Percentiles rank a stretch among this genome's conserved stretches.
Evolutionary conservation across 805 yeast species (phyloP).

Genomic region (Hanseniaspora mollemarum): DNA sequence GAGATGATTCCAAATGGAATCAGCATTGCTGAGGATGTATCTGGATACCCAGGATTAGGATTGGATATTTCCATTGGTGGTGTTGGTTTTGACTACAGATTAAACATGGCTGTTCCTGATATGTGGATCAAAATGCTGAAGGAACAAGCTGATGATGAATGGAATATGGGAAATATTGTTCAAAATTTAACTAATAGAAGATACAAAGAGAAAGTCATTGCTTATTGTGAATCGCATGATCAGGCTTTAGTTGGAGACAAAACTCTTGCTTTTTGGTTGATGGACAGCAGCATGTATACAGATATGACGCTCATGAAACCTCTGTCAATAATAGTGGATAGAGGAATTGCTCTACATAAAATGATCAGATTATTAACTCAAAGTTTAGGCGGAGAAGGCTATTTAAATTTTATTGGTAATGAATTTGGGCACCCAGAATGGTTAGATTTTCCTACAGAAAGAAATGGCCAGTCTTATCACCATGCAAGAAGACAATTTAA

Average conservation of each 20-base stretch:
- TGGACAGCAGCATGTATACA: constrained; percentile 98
- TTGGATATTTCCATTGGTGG: constrained; percentile 67
- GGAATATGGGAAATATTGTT: constrained; percentile 77
- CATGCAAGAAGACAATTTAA: constrained; percentile 94
- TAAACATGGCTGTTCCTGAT: constrained; percentile 96
- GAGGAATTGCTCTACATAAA: constrained; percentile 86
- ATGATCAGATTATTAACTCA: constrained; percentile 80
- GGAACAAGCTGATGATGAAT: constrained; percentile 72
- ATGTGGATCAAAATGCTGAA: constrained; percentile 96
- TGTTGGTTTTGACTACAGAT: constrained; percentile 82
- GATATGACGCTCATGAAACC: constrained; percentile 73
- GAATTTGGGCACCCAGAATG: constrained; percentile 99
- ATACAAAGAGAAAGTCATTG: constrained; percentile 75
- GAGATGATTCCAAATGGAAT: constrained; percentile 46
- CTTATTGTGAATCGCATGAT: constrained; percentile 91
- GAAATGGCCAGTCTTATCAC: constrained; percentile 78
- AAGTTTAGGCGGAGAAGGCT: constrained; percentile 92
- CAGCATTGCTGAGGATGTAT: constrained; percentile 90
- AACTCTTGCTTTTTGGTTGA: constrained; percentile 91
- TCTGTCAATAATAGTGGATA: constrained; percentile 64
- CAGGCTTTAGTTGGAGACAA: constrained; percentile 97
- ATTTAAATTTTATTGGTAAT: constrained; percentile 90
- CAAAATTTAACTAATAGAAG: constrained; percentile 80
- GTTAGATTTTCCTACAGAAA: constrained; percentile 91
- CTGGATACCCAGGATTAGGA: constrained; percentile 94